Evolutionary conservation across 1,284 basidiomycete species (phyloP).

Genomic region (Anthracocystis walkeri): DNA sequence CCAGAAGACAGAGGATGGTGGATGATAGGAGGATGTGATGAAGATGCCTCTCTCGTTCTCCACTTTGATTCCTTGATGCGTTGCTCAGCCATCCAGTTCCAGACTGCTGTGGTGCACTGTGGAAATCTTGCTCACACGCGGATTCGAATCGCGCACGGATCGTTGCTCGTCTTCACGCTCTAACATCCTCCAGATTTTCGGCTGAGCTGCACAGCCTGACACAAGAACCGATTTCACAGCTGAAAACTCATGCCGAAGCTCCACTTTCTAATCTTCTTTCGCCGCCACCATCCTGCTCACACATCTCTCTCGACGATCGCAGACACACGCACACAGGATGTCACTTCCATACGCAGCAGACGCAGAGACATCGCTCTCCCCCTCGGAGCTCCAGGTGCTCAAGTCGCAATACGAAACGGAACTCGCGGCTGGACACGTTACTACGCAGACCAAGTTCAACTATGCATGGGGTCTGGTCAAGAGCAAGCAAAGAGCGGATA

Average conservation of each 20-base stretch:
- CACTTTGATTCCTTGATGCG: constrained; percentile 5
- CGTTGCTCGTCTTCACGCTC: background rate
- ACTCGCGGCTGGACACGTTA: constrained; percentile 81
- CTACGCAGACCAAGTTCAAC: constrained; percentile 97
- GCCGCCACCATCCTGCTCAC: constrained; percentile 19
- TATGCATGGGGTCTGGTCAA: constrained; percentile 81
- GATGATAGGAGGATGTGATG: constrained; percentile 1
- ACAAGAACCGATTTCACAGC: background rate
- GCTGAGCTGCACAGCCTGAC: constrained; percentile 24
- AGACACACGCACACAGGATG: constrained; percentile 42
- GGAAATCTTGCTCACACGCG: background rate
- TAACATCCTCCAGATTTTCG: constrained; percentile 7
- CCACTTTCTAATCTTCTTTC: background rate
- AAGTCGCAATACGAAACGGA: constrained; percentile 89
- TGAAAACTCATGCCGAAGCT: constrained; percentile 2
- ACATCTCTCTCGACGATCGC: constrained; percentile 4
- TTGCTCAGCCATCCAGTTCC: constrained; percentile 6
- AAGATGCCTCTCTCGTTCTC: background rate
- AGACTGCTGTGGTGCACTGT: constrained; percentile 8
- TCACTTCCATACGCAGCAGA: constrained; percentile 92
- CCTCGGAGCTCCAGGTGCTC: constrained; percentile 89
- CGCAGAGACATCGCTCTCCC: constrained; percentile 86
- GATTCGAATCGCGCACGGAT: constrained; percentile 24
- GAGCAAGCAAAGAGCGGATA: constrained; percentile 61
- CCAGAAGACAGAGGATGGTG: background rate